Conservation (phyloP, 2,329 filamentous ascomycete genomes). For the Aspergillus pseudoviridinutans region DNA sequence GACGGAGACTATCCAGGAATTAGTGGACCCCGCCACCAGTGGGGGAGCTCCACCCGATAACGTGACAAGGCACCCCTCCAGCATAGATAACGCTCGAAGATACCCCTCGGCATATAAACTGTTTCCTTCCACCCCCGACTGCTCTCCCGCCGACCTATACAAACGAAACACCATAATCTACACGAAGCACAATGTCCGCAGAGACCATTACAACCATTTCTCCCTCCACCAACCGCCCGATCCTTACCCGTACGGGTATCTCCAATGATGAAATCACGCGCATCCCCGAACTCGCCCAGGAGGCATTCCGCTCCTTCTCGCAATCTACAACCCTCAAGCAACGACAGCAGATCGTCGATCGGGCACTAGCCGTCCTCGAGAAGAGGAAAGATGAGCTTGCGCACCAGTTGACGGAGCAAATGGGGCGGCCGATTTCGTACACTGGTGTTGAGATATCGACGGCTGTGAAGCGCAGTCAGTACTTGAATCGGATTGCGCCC, state of each 20-base stretch:
- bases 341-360: constrained; percentile 75
- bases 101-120: background rate
- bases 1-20: background rate
- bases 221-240: constrained; percentile 78
- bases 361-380: constrained; percentile 67
- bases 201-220: constrained; percentile 76
- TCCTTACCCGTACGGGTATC: constrained; percentile 74
- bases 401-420: constrained; percentile 84
- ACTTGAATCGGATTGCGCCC: constrained; percentile 77
- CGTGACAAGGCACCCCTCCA: constrained; percentile 7
- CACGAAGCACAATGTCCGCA: constrained; percentile 39
- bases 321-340: constrained; percentile 72
- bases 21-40: constrained; percentile 6
- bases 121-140: constrained; percentile 4
- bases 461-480: constrained; percentile 78
- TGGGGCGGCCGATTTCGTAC: constrained; percentile 89
- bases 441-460: constrained; percentile 79
- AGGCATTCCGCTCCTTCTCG: constrained; percentile 73
- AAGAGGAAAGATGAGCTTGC: constrained; percentile 75
- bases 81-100: background rate
- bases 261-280: constrained; percentile 65
- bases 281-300: constrained; percentile 67
- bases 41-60: constrained; percentile 7
- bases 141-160: constrained; percentile 3
- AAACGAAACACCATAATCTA: background rate